Base-by-base conservation (phyloP, 192 early-diverging fungal genomes). In the Allomyces macrogynus region DNA sequence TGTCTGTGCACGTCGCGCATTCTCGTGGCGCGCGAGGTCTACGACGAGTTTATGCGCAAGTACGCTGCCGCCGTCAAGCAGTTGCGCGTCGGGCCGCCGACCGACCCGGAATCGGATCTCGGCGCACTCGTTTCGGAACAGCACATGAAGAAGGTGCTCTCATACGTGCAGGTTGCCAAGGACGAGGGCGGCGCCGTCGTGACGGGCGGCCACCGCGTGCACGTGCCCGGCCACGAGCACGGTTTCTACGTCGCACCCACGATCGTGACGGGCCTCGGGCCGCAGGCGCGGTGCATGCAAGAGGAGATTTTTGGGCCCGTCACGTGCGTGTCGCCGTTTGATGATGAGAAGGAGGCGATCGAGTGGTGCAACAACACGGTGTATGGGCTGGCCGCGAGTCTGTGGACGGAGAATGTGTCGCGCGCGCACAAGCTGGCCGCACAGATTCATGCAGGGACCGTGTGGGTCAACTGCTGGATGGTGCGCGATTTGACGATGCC, bases 251-350 rank as follows among this genome's bases (percentile, higher is more conserved):
- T 92, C 62, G 73, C 81, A 54, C 90, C 90, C 14, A 90, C 89
- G 11, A 76, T 92, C 49, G 86, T 89, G 70, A 78, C 81, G 5
- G 78, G 83, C 0, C 27, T 78, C 24, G 67, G 69, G 0, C 71
- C 75, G 10, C 60, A 62, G 22, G 69, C 68, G 27, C 68, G 80
- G 10, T 70, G 72, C 23, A 78, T 76, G 66, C 83, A 81, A 64
- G 87, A 92, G 63, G 88, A 92, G 73, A 87, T 90, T 60, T 92
- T 92, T 76, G 88, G 88, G n/a, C 90, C 89, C 9, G 91, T 93
- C 8, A 81, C 88, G 10, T 79, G 77, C 61, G 76, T 93, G 5
- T 70, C 78, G 69, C 85, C 87, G 54, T 93, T 93, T 66, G 75
- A 78, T 23, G 78, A 77, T 12, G 78, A 84, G 54, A 88, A 87